Conservation (phyloP, 192 early-diverging fungal genomes). For the Gorgonomyces haynaldii region DNA sequence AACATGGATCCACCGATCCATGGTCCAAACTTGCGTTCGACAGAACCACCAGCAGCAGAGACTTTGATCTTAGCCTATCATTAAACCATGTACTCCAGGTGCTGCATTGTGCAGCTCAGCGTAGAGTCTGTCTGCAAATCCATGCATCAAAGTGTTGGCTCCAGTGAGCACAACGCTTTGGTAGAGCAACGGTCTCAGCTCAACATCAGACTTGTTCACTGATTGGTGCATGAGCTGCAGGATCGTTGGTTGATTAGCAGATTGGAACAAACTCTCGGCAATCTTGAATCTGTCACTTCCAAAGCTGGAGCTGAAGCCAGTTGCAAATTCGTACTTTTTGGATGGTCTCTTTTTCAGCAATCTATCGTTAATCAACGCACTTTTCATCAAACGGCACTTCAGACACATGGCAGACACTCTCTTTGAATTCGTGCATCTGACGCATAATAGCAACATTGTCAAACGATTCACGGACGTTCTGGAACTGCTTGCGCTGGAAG, state of each 20-base stretch:
- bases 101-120: conserved; percentile 53
- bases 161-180: conserved; percentile 81
- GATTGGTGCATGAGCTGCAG: conserved; percentile 65
- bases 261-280: conserved; percentile 82
- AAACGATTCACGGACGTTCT: conserved; percentile 49
- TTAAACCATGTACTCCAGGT: conserved; percentile 48
- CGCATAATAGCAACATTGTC: conserved; percentile 64
- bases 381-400: conserved; percentile 57
- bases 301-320: conserved; percentile 80
- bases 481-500: conserved; percentile 18
- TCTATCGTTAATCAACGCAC: conserved; percentile 27
- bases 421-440: conserved; percentile 87
- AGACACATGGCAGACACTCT: conserved; percentile 74
- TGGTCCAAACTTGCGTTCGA: conserved; percentile 82
- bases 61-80: conserved; percentile 66
- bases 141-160: conserved; percentile 75
- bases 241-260: conserved; percentile 37
- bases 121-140: conserved; percentile 70
- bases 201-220: conserved; percentile 69
- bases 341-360: conserved; percentile 42
- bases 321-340: conserved; percentile 89
- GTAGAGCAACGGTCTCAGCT: conserved; percentile 72
- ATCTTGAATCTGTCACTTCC: conserved; percentile 67
- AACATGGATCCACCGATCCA: conserved; percentile 98
- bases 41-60: conserved; percentile 60